Base-by-base conservation (phyloP, 768 basidiomycete genomes). In the Crucibulum laeve region DNA sequence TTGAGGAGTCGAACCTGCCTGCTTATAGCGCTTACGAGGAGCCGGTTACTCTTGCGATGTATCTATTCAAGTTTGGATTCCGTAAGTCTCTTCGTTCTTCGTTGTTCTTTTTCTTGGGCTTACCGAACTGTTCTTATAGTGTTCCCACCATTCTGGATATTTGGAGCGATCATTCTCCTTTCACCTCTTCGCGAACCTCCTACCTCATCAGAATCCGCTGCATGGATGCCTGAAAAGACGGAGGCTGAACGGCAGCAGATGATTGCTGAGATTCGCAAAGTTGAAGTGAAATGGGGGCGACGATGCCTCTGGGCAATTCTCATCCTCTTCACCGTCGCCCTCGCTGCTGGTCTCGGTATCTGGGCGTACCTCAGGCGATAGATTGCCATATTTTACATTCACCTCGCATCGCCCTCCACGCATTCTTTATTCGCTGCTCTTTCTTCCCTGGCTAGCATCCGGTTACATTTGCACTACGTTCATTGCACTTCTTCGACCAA, bases 31-130 rank as follows among this genome's bases (percentile, higher is more conserved):
- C 56, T 8, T 60, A 65, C 43, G 60, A 63, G 17, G 77, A 83
- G 62, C 69, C 72, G 23, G 59, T 67, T 4, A 82, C 79, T 21
- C 72, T 82, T 38, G 76, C 80, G 4, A 71, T 74, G 61, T 79
- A 74, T 55, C 58, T 83, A 37, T 82, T 83, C 64, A 76, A 74
- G 53, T 81, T 80, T 45, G 79, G 80, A 32, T 82, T 83, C 54
- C 53, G 80, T 82, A 51, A 55, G 80, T 65, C 35, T 41, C 18
- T 28, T 10, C 7, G 8, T 15, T 42, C 23, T 39, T 26, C 32
- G 33, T n/a, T 32, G 10, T 24, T 21, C 7, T 15, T 15, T 25
- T 24, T 26, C 34, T 24, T 17, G 3, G 25, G 17, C n/a, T 42
- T 37, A 48, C 42, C 44, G 45, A 25, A 10, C 15, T 33, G n/a